Base-by-base conservation (phyloP, 805 yeast species). In the Priceomyces haplophilus region DNA sequence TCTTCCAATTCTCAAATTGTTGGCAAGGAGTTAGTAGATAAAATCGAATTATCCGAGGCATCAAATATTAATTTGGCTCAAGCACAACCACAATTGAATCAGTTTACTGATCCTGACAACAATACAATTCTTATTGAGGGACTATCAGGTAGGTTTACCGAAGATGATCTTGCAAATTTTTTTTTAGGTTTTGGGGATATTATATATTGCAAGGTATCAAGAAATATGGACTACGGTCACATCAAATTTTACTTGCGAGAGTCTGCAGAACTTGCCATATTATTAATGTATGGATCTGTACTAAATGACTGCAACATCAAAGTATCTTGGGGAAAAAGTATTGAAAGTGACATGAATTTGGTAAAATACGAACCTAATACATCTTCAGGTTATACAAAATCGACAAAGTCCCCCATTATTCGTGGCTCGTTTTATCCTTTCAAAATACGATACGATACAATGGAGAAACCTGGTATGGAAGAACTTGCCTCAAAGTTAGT, bases 51-150 rank as follows among this genome's bases (percentile, higher is more conserved):
- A 42, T 41, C 58, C 47, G 46, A 49, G 48, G 16, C 41, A 52
- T 33, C 56, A 10, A 40, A 47, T 4, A 51, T 63, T 13, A 54
- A 42, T 8, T 25, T 67, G 7, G 53, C 61, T 0, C 83, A 77
- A 54, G 58, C 55, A 6, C 82, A 77, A 49, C 82, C 86, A 2
- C 65, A 79, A 3, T 51, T 82, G 40, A 78, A 73, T 53, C 85
- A 80, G 46, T 80, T 73, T 54, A 85, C 93, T 16, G 96, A 89
- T 60, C 87, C 90, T 8, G 74, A 79, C 57, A 89, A 88, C 57
- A 84, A 95, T 7, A 84, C 90, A 1, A 81, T 88, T 12, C 74
- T 78, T 45, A 75, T 88, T 16, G 81, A 82, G 37, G 90, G 90
- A 0, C 58, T 88, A 37, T 76, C 84, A 15, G 65, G 78, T 3